Evolutionary conservation across 768 basidiomycete species (phyloP).

Genomic region (Leccinum broughii): DNA sequence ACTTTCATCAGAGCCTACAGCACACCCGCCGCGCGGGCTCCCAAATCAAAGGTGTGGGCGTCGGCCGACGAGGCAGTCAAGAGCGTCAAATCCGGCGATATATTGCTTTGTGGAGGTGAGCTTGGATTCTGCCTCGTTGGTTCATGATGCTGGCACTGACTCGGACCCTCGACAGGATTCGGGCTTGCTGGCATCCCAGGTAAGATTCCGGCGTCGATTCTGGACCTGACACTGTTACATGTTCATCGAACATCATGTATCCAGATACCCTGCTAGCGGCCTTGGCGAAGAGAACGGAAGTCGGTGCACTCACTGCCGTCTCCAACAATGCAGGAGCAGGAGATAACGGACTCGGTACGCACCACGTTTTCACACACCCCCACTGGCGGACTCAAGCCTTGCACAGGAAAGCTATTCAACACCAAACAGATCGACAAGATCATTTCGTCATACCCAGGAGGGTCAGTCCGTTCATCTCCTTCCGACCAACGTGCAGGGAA

Average conservation of each 20-base stretch:
- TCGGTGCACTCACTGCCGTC: slow-evolving; percentile 75
- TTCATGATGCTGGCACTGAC: neutral
- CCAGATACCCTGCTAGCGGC: slow-evolving; percentile 83
- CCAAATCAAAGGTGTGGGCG: slow-evolving; percentile 69
- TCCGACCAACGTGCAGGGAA: neutral
- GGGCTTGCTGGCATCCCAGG: slow-evolving; percentile 89
- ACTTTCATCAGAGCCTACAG: slow-evolving; percentile 30
- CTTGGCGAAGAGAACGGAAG: slow-evolving; percentile 68
- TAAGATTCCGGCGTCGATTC: slow-evolving; percentile 28
- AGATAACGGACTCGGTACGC: slow-evolving; percentile 66
- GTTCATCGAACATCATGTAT: neutral
- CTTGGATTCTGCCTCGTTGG: neutral
- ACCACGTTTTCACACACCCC: neutral
- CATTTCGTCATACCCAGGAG: slow-evolving; percentile 88
- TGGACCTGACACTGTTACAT: neutral
- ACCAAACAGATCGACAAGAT: slow-evolving; percentile 78
- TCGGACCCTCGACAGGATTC: slow-evolving; percentile 58
- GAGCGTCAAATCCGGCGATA: slow-evolving; percentile 78
- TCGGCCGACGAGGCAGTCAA: slow-evolving; percentile 82
- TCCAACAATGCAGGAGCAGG: slow-evolving; percentile 85
- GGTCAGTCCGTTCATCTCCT: slow-evolving; percentile 41
- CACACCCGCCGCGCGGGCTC: slow-evolving; percentile 21
- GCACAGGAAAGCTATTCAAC: slow-evolving; percentile 69
- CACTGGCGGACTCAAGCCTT: neutral
- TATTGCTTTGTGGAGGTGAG: slow-evolving; percentile 81